A percentile compares a stretch with the other conserved stretches of the same genome.
Evolutionary conservation across 2,329 filamentous ascomycete genomes (phyloP).

Genomic region (Monilinia vaccinii-corymbosi): DNA sequence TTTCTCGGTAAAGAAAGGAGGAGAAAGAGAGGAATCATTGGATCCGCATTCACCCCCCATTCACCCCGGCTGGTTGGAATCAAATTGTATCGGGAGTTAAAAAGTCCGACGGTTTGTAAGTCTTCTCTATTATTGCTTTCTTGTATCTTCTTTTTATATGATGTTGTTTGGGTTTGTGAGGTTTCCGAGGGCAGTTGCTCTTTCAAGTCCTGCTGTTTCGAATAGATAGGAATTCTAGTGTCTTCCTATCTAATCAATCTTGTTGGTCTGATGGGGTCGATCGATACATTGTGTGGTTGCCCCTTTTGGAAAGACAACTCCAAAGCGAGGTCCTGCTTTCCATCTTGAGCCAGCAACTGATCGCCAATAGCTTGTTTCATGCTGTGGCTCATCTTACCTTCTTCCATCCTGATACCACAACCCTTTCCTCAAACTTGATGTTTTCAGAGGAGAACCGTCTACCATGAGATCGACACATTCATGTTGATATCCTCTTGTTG

Average conservation of each 20-base stretch:
- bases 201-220: neutral
- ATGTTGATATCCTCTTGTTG: neutral
- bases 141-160: neutral
- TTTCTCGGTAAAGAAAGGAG: constrained; percentile 5
- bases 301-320: neutral
- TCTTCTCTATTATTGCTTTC: neutral
- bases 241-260: neutral
- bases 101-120: neutral
- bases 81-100: neutral
- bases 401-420: neutral
- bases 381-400: neutral
- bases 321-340: neutral
- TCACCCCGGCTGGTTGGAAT: too few species aligned
- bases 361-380: neutral
- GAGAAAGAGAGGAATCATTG: neutral
- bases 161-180: neutral
- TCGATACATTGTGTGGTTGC: neutral
- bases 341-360: neutral
- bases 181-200: neutral
- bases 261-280: neutral
- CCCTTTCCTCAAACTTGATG: neutral
- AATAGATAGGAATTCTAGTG: neutral
- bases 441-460: neutral
- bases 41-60: neutral
- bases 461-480: neutral